phyloP scores from a whole-genome alignment of 495 filamentous ascomycete genomes.

The Aspergillus sclerotiicarbonarius region DNA sequence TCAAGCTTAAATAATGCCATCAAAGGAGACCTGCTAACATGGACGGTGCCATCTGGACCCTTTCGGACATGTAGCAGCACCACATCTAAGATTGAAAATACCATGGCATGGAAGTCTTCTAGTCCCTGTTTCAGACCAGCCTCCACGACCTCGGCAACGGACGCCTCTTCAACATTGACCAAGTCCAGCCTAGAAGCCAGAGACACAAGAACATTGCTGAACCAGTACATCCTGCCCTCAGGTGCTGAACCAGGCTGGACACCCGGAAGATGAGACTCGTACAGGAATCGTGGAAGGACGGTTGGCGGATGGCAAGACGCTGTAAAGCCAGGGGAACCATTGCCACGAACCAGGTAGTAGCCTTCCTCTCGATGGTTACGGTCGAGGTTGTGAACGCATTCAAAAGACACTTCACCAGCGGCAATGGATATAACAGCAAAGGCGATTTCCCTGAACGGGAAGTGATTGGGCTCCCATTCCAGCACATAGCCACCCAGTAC shows the following conservation, averaged over 20 bases:
- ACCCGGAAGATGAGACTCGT: constrained; percentile 15
- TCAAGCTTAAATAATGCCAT: constrained; percentile 17
- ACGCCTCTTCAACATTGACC: constrained; percentile 19
- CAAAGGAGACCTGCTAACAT: constrained; percentile 12
- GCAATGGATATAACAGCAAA: constrained; percentile 21
- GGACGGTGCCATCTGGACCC: background rate
- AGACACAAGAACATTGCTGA: constrained; percentile 16
- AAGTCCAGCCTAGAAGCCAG: constrained; percentile 17
- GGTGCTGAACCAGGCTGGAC: constrained; percentile 20
- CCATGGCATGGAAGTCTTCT: constrained; percentile 14
- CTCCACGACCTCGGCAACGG: constrained; percentile 17
- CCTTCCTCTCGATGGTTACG: constrained; percentile 12
- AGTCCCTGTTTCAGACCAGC: constrained; percentile 14
- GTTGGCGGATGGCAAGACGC: background rate
- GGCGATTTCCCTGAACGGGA: constrained; percentile 19
- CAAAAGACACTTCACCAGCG: constrained; percentile 18
- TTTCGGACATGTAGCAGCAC: constrained; percentile 13
- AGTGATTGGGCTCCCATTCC: constrained; percentile 13
- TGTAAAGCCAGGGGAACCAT: background rate
- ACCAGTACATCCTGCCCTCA: constrained; percentile 16
- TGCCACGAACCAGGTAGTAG: constrained; percentile 13
- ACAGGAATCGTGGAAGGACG: constrained; percentile 18
- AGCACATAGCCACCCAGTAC: constrained; percentile 11
- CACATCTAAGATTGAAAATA: constrained; percentile 21
- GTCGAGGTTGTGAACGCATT: constrained; percentile 1